Evolutionary conservation across 805 yeast genomes (phyloP).

Genomic region (Alloascoidea hylecoeti): DNA sequence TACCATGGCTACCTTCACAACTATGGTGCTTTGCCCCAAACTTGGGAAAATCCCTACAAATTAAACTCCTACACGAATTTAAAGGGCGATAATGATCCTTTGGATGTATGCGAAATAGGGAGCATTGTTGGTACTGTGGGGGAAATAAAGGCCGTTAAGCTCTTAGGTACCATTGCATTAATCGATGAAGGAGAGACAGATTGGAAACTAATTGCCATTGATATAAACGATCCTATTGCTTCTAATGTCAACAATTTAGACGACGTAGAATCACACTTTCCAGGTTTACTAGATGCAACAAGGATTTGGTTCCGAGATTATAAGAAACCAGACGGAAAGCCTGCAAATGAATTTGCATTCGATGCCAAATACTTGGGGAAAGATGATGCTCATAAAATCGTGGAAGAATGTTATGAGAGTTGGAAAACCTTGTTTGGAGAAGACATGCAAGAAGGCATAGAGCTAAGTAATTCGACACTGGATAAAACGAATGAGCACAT

Average conservation of each 20-base stretch:
- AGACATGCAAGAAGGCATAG: too few species aligned
- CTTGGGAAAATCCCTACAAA: slow-evolving; percentile 92
- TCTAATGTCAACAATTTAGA: slow-evolving; percentile 76
- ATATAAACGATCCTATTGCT: slow-evolving; percentile 81
- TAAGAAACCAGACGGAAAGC: slow-evolving; percentile 97
- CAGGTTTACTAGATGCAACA: slow-evolving; percentile 87
- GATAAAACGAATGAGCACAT: too few species aligned
- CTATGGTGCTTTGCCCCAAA: slow-evolving; percentile 98
- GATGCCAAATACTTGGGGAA: slow-evolving; percentile 83
- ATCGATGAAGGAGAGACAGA: slow-evolving; percentile 80
- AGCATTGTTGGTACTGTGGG: slow-evolving; percentile 33
- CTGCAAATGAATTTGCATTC: slow-evolving; percentile 93
- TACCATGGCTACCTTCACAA: slow-evolving; percentile 98
- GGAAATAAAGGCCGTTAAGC: slow-evolving; percentile 46
- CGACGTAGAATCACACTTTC: slow-evolving; percentile 81
- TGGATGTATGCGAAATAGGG: slow-evolving; percentile 70
- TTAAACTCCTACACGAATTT: slow-evolving; percentile 17
- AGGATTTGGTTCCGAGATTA: slow-evolving; percentile 97
- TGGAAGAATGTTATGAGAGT: slow-evolving; percentile 70
- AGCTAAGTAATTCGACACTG: too few species aligned
- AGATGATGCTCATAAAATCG: slow-evolving; percentile 73
- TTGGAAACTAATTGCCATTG: slow-evolving; percentile 87
- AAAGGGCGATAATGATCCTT: slow-evolving; percentile 68
- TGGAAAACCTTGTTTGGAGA: slow-evolving; percentile 62
- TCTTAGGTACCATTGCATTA: slow-evolving; percentile 64